Percentiles rank a stretch among this genome's conserved stretches.
Evolutionary conservation across 1,139 yeast genomes (phyloP).

Genomic region (Tardiomyces depauwii): DNA sequence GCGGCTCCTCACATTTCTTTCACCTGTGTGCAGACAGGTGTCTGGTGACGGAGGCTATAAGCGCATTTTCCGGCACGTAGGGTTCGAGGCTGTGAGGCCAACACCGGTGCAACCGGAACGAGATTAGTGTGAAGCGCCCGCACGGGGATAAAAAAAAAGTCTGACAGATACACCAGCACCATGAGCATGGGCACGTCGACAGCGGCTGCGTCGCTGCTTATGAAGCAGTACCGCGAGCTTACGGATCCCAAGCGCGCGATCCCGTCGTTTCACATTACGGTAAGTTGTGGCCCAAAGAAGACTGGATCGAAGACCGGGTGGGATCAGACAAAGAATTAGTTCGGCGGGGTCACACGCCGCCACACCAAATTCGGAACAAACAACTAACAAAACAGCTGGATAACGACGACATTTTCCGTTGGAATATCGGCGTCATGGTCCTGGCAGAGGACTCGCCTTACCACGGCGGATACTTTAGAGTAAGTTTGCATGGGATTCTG

Average conservation of each 20-base stretch:
- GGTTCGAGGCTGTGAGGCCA: no score
- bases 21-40: no score
- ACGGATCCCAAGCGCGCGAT: constrained; percentile 89
- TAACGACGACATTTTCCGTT: constrained; percentile 80
- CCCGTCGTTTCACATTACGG: constrained; percentile 77
- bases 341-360: no score
- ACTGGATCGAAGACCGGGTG: not conserved
- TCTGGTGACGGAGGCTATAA: no score
- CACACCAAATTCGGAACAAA: no score
- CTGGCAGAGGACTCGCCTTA: constrained; percentile 80
- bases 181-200: not conserved
- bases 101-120: no score
- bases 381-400: constrained; percentile 37
- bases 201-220: constrained; percentile 53
- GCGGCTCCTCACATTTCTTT: no score
- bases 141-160: no score
- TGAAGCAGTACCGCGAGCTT: constrained; percentile 89
- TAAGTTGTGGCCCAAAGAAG: constrained; percentile 10
- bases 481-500: constrained; percentile 22
- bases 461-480: constrained; percentile 84
- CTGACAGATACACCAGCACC: no score
- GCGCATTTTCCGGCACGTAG: no score
- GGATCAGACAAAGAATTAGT: no score
- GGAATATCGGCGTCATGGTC: constrained; percentile 89
- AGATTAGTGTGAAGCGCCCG: no score